phyloP scores from a whole-genome alignment of 1,284 basidiomycete genomes.

The Veloporphyrellus conicus region DNA sequence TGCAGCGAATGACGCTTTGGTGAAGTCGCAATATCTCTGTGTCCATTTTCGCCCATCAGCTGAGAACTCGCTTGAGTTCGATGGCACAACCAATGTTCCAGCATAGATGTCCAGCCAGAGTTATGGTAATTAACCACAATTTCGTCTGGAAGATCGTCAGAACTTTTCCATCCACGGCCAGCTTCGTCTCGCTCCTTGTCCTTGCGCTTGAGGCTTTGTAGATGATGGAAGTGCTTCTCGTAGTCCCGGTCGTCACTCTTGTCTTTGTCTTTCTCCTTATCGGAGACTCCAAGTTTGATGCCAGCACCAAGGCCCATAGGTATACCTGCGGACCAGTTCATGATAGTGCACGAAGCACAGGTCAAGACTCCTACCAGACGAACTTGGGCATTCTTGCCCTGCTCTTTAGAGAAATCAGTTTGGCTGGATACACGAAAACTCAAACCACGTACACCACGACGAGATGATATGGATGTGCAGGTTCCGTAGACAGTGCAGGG shows the following conservation, averaged over 20 bases:
- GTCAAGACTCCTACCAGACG: conserved; percentile 45
- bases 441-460: conserved; percentile 60
- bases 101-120: conserved; percentile 65
- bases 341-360: not conserved
- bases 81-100: conserved; percentile 69
- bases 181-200: conserved; percentile 39
- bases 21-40: conserved; percentile 21
- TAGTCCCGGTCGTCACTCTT: conserved; percentile 37
- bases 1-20: conserved; percentile 30
- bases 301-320: conserved; percentile 76
- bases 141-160: conserved; percentile 37
- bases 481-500: conserved; percentile 49
- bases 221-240: conserved; percentile 26
- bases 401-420: conserved; percentile 46
- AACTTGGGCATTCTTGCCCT: conserved; percentile 78
- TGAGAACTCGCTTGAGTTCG: conserved; percentile 34
- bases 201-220: conserved; percentile 30
- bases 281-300: conserved; percentile 51
- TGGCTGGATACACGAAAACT: conserved; percentile 4
- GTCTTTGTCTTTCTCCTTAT: conserved; percentile 50
- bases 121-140: conserved; percentile 28
- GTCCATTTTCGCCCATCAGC: conserved; percentile 12
- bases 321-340: conserved; percentile 44
- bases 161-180: conserved; percentile 32
- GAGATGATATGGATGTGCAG: conserved; percentile 73